Evolutionary conservation across 768 basidiomycete species (phyloP).

Genomic region (Lyophyllum decastes): DNA sequence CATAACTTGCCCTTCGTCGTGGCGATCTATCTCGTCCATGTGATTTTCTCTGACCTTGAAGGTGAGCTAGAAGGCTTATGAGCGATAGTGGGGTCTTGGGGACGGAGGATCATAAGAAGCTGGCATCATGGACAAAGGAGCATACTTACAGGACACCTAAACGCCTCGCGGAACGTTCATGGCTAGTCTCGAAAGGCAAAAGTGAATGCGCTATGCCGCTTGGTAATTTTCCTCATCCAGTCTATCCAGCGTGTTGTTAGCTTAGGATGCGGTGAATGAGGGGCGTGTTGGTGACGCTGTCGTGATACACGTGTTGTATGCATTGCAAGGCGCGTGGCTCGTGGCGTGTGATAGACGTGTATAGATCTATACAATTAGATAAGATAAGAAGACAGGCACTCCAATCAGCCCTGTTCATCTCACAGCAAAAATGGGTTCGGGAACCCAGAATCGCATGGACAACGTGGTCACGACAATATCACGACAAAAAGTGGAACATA

Average conservation of each 20-base stretch:
- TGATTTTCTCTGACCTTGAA: background rate
- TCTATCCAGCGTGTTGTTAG: background rate
- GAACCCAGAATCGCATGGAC: background rate
- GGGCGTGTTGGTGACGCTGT: constrained; percentile 7
- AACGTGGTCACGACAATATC: background rate
- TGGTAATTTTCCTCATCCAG: background rate
- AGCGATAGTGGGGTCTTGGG: background rate
- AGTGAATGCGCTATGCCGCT: background rate
- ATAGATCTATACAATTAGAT: background rate
- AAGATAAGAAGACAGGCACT: background rate
- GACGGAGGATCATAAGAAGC: background rate
- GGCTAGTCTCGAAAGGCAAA: constrained; percentile 2
- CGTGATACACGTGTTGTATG: constrained; percentile 15
- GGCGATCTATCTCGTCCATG: background rate
- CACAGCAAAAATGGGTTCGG: background rate
- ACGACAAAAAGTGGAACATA: background rate
- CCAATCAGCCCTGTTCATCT: background rate
- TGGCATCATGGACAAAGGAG: background rate
- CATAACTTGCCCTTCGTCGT: constrained; percentile 4
- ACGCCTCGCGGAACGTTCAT: constrained; percentile 16
- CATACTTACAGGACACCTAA: constrained; percentile 1
- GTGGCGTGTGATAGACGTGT: background rate
- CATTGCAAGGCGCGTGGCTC: constrained; percentile 6
- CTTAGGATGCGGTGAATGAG: background rate
- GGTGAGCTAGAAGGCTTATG: background rate